Conservation (phyloP, 148 eudicot genomes). For the Diospyros lotus region DNA sequence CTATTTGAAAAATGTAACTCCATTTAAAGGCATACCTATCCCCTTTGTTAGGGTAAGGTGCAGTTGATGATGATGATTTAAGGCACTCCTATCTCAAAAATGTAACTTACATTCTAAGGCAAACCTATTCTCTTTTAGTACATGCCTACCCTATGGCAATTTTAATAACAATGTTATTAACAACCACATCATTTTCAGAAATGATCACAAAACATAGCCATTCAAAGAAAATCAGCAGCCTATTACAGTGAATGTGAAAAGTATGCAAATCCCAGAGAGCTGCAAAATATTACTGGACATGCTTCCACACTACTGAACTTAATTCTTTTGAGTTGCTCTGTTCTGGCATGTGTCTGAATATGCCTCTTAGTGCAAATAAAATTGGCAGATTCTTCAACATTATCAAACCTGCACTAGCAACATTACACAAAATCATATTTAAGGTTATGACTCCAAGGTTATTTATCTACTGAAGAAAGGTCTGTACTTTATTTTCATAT, state of each 20-base stretch:
- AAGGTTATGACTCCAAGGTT: background rate
- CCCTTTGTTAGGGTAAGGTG: no score
- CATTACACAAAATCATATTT: background rate
- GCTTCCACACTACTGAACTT: conserved; percentile 38
- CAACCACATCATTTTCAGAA: background rate
- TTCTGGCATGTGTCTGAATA: conserved; percentile 30
- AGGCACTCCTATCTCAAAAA: background rate
- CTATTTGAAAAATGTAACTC: no score
- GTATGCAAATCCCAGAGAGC: background rate
- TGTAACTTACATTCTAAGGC: no score
- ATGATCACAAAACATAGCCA: background rate
- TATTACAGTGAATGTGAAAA: background rate
- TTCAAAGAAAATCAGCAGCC: background rate
- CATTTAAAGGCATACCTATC: no score
- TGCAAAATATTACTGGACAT: conserved; percentile 33
- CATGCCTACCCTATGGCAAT: background rate
- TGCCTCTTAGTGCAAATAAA: conserved; percentile 51
- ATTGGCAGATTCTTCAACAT: conserved; percentile 36
- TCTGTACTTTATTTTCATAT: conserved; percentile 70
- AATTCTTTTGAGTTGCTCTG: conserved; percentile 51
- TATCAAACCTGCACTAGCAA: conserved; percentile 48
- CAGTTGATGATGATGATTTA: no score
- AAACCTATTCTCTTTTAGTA: no score
- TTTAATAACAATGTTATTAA: background rate
- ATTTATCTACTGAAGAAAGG: background rate